These are phyloP conservation scores for Zoysia japonica DNA, from an alignment of 176 grass and related monocot genomes.

Conservation along the genomic window DNA sequence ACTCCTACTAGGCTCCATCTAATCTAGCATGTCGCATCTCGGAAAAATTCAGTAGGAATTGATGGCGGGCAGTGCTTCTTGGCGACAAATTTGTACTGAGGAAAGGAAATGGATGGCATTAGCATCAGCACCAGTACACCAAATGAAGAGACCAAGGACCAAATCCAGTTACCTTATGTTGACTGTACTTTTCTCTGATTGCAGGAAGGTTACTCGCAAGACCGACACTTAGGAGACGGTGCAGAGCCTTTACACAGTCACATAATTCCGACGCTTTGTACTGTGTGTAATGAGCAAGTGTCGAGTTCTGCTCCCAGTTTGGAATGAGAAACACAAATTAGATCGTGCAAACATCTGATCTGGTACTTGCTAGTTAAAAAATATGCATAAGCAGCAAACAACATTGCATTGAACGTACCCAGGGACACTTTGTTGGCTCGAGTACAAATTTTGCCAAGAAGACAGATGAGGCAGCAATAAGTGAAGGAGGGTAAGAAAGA, in stretches of 20 bases:
- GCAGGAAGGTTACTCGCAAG: slow-evolving; percentile 84
- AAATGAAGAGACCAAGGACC: neutral
- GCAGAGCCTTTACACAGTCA: slow-evolving; percentile 67
- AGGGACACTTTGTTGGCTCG: slow-evolving; percentile 75
- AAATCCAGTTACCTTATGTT: slow-evolving; percentile 73
- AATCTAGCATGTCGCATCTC: slow-evolving; percentile 48
- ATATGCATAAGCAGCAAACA: neutral
- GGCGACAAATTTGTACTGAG: slow-evolving; percentile 90
- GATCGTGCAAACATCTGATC: slow-evolving; percentile 2
- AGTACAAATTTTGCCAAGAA: slow-evolving; percentile 92
- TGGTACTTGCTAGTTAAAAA: neutral
- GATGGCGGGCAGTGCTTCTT: slow-evolving; percentile 74
- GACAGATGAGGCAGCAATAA: slow-evolving; percentile 76
- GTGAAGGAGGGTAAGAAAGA: slow-evolving; percentile 75
- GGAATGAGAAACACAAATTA: slow-evolving; percentile 24
- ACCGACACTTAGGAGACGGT: slow-evolving; percentile 61
- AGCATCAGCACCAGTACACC: slow-evolving; percentile 7
- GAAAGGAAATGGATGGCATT: neutral
- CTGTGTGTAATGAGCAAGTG: slow-evolving; percentile 79
- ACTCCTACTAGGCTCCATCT: slow-evolving; percentile 19
- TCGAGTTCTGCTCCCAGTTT: slow-evolving; percentile 63
- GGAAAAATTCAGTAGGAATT: slow-evolving; percentile 64
- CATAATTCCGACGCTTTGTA: slow-evolving; percentile 73
- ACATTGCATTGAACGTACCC: slow-evolving; percentile 45
- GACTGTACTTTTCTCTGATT: slow-evolving; percentile 95